These are phyloP conservation scores for Aureobasidium vineae DNA, from an alignment of 2,329 filamentous ascomycete genomes.

Conservation along the genomic window DNA sequence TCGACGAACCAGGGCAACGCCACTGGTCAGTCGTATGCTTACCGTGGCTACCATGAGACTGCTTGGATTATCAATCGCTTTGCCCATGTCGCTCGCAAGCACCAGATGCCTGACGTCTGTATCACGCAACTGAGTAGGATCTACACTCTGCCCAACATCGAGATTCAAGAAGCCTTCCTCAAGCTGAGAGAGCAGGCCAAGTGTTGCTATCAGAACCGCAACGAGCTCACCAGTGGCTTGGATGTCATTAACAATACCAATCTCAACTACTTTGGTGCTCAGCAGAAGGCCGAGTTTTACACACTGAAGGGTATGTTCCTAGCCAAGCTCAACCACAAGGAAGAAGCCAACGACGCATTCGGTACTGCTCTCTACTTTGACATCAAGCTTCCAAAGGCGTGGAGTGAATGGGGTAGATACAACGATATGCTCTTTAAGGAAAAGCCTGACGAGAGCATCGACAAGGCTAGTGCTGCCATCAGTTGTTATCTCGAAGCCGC, in stretches of 20 bases:
- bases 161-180: constrained; percentile 98
- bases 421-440: constrained; percentile 96
- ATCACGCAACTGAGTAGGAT: constrained; percentile 96
- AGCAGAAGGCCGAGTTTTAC: constrained; percentile 98
- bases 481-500: constrained; percentile 96
- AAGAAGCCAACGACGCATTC: constrained; percentile 90
- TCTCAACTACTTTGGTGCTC: constrained; percentile 92
- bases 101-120: constrained; percentile 94
- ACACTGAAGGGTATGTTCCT: constrained; percentile 99
- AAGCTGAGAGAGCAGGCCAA: constrained; percentile 98
- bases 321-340: constrained; percentile 85
- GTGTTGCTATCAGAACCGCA: constrained; percentile 95
- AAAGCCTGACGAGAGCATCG: constrained; percentile 70
- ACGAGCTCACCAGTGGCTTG: constrained; percentile 85
- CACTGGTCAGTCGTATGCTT: constrained; percentile 89
- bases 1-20: constrained; percentile 71
- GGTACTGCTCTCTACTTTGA: constrained; percentile 96
- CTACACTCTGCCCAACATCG: constrained; percentile 97
- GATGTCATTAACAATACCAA: constrained; percentile 99
- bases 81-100: constrained; percentile 94
- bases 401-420: constrained; percentile 99
- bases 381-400: constrained; percentile 91
- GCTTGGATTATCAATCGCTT: constrained; percentile 99
- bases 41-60: constrained; percentile 96
- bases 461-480: constrained; percentile 83